These are phyloP conservation scores for Clathrus columnatus DNA, from an alignment of 768 basidiomycete species.

Conservation along the genomic window DNA sequence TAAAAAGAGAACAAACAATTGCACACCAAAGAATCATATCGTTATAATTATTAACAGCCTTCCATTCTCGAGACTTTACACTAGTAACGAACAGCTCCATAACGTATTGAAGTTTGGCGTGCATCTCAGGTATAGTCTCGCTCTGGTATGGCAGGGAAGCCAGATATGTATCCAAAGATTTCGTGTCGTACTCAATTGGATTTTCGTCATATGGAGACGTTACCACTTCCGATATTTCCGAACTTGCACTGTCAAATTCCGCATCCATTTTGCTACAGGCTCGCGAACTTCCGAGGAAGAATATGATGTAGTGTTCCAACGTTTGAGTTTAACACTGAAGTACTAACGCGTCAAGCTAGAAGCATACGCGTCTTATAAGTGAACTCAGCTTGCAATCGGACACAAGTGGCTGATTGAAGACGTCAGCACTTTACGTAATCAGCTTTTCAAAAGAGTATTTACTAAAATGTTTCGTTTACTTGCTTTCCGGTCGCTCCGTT, in stretches of 20 bases:
- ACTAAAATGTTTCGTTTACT: neutral
- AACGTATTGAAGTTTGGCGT: conserved; percentile 56
- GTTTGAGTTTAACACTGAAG: too few species aligned
- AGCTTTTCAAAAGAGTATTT: too few species aligned
- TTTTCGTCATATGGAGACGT: neutral
- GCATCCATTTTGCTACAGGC: neutral
- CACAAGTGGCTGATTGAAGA: neutral
- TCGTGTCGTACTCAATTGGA: neutral
- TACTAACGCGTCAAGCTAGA: neutral
- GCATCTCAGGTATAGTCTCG: conserved; percentile 67
- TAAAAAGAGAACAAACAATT: neutral
- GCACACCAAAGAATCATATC: conserved; percentile 67
- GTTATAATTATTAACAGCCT: conserved; percentile 67
- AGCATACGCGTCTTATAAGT: neutral
- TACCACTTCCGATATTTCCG: conserved; percentile 1
- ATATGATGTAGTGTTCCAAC: too few species aligned
- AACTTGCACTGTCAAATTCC: neutral
- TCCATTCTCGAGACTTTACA: conserved; percentile 70
- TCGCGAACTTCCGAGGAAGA: neutral
- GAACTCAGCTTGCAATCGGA: neutral
- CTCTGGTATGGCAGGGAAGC: conserved; percentile 63
- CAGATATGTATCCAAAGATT: conserved; percentile 54
- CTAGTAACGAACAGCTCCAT: conserved; percentile 60
- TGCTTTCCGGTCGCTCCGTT: neutral
- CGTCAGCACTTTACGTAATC: neutral